phyloP scores from a whole-genome alignment of 768 basidiomycete species.

The Boletus reticulatus region DNA sequence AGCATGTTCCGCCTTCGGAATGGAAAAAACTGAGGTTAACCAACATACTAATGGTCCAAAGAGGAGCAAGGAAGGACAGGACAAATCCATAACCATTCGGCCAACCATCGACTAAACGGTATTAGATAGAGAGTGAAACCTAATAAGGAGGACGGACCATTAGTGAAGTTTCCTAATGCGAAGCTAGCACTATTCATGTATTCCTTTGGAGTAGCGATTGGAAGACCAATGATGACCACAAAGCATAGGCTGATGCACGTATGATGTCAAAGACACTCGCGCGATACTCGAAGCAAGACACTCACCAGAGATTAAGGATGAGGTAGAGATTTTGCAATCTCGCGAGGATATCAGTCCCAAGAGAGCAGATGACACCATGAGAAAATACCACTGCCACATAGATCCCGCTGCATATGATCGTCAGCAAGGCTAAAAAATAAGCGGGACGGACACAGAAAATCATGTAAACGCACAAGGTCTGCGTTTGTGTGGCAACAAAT shows the following conservation, averaged over 20 bases:
- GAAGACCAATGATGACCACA: slow-evolving; percentile 57
- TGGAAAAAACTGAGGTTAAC: not conserved
- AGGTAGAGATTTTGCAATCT: slow-evolving; percentile 71
- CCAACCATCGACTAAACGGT: slow-evolving; percentile 38
- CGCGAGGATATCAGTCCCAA: slow-evolving; percentile 64
- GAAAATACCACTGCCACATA: slow-evolving; percentile 59
- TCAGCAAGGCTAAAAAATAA: not conserved
- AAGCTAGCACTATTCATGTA: slow-evolving; percentile 59
- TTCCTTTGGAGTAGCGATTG: slow-evolving; percentile 58
- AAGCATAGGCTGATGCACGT: slow-evolving; percentile 16
- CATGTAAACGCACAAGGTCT: slow-evolving; percentile 42
- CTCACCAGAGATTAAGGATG: slow-evolving; percentile 63
- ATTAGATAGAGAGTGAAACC: not conserved
- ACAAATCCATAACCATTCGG: slow-evolving; percentile 48
- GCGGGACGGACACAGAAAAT: not conserved
- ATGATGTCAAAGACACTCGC: too few relatives aligned
- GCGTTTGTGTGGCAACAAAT: slow-evolving; percentile 37
- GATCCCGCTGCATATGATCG: slow-evolving; percentile 47
- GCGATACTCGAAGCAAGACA: not conserved
- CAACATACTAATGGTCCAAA: slow-evolving; percentile 44
- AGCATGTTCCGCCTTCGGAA: too few relatives aligned
- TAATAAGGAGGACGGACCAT: slow-evolving; percentile 37
- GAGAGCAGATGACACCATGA: slow-evolving; percentile 64
- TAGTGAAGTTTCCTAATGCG: slow-evolving; percentile 60
- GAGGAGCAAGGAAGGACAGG: slow-evolving; percentile 47